Base-by-base conservation (phyloP, 2,329 filamentous ascomycete species). In the Eurotiales sp. region DNA sequence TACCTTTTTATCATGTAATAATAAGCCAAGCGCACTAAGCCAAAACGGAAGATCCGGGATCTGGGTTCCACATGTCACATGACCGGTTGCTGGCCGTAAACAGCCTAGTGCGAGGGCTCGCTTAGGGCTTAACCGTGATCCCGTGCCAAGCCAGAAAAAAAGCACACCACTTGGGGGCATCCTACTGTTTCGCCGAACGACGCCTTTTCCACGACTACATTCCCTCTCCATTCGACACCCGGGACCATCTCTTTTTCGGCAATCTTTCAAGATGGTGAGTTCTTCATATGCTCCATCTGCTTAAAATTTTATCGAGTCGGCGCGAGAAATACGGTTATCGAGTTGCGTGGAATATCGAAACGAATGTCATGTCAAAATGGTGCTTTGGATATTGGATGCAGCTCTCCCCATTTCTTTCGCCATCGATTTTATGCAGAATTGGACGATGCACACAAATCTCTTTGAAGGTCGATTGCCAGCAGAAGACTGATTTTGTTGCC, bases 211-310 rank as follows among this genome's bases (percentile, higher is more conserved):
- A 15, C 14, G 27, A 19, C 39, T 48, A 23, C 47, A 15, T 42
- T 8, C 19, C 19, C 19, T 15, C 23, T 49, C 32, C 37, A 50
- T 34, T 42, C 46, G 46, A 50, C 69, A 67, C 62, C 64, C 61
- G 70, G 67, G 68, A 69, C 69, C 68, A 69, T 69, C 67, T 59
- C 58, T 63, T 60, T 59, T 63, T 62, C 69, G 69, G 68, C 70
- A 54, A 54, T 51, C 46, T 46, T 52, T 54, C 71, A 73, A 72
- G 70, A 73, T 73, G 71, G 71, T 73, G 70, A 72, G 71, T 72
- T 50, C 51, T 62, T 41, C n/a, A 27, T 46, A 52, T 52, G n/a
- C 51, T 43, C 12, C 32, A 43, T 52, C 27, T 36, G 45, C 53
- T 53, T 8, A 15, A 22, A 17, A 6, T 29, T 21, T 36, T n/a